A percentile compares a stretch with the other conserved stretches of the same genome.
Conservation (phyloP, 2,329 filamentous ascomycete species). For the Didymella pinodella region DNA sequence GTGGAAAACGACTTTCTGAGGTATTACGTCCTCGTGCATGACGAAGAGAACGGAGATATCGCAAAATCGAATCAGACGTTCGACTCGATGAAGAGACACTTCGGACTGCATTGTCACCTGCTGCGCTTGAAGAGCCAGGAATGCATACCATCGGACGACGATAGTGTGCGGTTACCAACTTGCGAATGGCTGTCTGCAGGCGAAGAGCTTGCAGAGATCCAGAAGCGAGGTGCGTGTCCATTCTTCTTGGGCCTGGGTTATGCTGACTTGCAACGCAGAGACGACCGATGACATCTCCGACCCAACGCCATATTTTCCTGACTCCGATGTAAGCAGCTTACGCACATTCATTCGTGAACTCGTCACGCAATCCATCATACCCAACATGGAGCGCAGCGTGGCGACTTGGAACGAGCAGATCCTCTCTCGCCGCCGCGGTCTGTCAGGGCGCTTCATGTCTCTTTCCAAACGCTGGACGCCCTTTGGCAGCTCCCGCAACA, state of each 20-base stretch:
- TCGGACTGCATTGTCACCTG: slow-evolving; percentile 93
- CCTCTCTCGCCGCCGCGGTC: slow-evolving; percentile 84
- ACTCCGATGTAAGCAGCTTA: slow-evolving; percentile 89
- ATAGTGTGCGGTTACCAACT: slow-evolving; percentile 80
- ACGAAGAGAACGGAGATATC: slow-evolving; percentile 95
- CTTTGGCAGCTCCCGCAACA: slow-evolving; percentile 73
- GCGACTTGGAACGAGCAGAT: slow-evolving; percentile 98
- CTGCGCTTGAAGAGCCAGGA: slow-evolving; percentile 84
- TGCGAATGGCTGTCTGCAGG: slow-evolving; percentile 89
- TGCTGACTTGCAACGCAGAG: slow-evolving; percentile 54
- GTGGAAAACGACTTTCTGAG: slow-evolving; percentile 90
- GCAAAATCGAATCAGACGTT: slow-evolving; percentile 87
- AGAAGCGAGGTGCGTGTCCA: slow-evolving; percentile 61
- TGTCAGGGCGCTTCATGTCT: slow-evolving; percentile 93
- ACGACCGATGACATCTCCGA: slow-evolving; percentile 74
- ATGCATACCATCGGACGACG: slow-evolving; percentile 88
- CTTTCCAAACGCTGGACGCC: slow-evolving; percentile 88
- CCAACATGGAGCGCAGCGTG: slow-evolving; percentile 92
- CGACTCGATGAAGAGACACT: slow-evolving; percentile 99
- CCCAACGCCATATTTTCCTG: slow-evolving; percentile 81
- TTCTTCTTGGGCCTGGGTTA: slow-evolving; percentile 17
- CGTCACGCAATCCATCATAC: slow-evolving; percentile 91
- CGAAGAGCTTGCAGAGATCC: slow-evolving; percentile 81
- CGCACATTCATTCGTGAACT: slow-evolving; percentile 92
- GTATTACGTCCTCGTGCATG: slow-evolving; percentile 96